Evolutionary conservation across 2,329 filamentous ascomycete genomes (phyloP).

Genomic region (Cladorrhinum sp.): DNA sequence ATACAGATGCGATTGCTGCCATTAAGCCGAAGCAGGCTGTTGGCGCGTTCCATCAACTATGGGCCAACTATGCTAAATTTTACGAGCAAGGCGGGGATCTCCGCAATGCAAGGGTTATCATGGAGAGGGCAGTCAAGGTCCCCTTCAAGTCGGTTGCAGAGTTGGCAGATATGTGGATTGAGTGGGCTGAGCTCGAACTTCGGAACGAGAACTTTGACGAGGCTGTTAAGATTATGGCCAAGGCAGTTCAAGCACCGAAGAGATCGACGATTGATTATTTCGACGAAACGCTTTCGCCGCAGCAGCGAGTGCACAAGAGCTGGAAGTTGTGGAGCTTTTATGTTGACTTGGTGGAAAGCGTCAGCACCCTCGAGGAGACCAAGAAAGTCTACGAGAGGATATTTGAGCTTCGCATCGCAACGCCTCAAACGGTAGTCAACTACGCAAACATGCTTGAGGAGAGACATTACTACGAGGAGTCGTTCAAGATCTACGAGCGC

Average conservation of each 20-base stretch:
- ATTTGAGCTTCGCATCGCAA: slow-evolving; percentile 96
- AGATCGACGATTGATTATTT: slow-evolving; percentile 99
- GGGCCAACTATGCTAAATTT: slow-evolving; percentile 95
- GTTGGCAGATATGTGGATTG: slow-evolving; percentile 96
- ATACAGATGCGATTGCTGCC: slow-evolving; percentile 88
- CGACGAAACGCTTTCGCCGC: slow-evolving; percentile 87
- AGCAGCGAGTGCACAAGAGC: slow-evolving; percentile 96
- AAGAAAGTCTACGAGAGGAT: slow-evolving; percentile 94
- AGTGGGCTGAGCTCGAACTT: slow-evolving; percentile 98
- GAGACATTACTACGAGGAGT: slow-evolving; percentile 92
- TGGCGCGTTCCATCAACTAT: slow-evolving; percentile 90
- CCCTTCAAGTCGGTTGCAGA: slow-evolving; percentile 97
- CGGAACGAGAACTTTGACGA: slow-evolving; percentile 94
- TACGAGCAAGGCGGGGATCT: slow-evolving; percentile 88
- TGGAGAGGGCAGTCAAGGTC: slow-evolving; percentile 97
- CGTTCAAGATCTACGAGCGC: slow-evolving; percentile 95
- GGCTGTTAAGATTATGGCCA: slow-evolving; percentile 93
- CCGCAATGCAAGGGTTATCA: slow-evolving; percentile 81
- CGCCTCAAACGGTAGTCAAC: slow-evolving; percentile 97
- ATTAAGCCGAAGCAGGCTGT: slow-evolving; percentile 93
- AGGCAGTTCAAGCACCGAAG: slow-evolving; percentile 95
- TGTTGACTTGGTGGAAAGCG: slow-evolving; percentile 94
- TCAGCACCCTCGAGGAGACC: slow-evolving; percentile 86
- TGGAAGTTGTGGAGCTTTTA: slow-evolving; percentile 99
- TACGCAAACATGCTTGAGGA: slow-evolving; percentile 95